Evolutionary conservation across 352 stramenopile species (phyloP).

Genomic region (Blastocystis sp.): DNA sequence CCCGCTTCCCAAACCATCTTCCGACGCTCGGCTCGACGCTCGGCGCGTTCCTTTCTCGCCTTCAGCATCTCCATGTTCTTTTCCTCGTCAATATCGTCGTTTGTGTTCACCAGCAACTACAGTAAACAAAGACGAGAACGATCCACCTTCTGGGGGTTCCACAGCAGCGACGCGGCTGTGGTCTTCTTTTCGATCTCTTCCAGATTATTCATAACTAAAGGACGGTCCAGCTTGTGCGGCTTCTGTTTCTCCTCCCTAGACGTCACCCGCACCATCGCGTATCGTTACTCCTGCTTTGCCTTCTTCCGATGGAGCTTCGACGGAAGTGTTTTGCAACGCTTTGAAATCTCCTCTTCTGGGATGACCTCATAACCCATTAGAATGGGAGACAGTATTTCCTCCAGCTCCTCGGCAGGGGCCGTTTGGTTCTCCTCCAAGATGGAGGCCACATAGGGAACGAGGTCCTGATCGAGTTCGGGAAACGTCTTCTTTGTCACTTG

Average conservation of each 20-base stretch:
- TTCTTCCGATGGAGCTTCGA: neutral
- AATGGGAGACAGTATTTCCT: constrained; percentile 49
- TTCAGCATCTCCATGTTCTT: constrained; percentile 62
- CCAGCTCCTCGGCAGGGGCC: constrained; percentile 3
- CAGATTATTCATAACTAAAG: constrained; percentile 8
- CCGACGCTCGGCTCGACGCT: constrained; percentile 46
- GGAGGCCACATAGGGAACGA: constrained; percentile 60
- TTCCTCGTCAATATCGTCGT: constrained; percentile 69
- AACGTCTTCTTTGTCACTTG: constrained; percentile 41
- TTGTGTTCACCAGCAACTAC: constrained; percentile 68
- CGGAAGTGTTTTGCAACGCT: constrained; percentile 50
- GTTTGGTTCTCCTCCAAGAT: constrained; percentile 60
- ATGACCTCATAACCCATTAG: constrained; percentile 53
- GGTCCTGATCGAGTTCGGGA: constrained; percentile 43
- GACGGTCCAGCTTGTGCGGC: constrained; percentile 39
- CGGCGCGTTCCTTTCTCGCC: constrained; percentile 45
- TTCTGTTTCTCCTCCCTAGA: constrained; percentile 10
- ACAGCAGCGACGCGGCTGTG: constrained; percentile 44
- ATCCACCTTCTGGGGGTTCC: constrained; percentile 56
- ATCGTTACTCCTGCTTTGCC: neutral
- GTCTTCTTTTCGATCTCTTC: constrained; percentile 70
- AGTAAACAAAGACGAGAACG: neutral
- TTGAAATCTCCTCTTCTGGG: constrained; percentile 27
- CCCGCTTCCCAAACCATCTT: neutral
- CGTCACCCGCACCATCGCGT: neutral